Conservation (phyloP, 1,284 basidiomycete genomes). For the Boletus holoroseus region DNA sequence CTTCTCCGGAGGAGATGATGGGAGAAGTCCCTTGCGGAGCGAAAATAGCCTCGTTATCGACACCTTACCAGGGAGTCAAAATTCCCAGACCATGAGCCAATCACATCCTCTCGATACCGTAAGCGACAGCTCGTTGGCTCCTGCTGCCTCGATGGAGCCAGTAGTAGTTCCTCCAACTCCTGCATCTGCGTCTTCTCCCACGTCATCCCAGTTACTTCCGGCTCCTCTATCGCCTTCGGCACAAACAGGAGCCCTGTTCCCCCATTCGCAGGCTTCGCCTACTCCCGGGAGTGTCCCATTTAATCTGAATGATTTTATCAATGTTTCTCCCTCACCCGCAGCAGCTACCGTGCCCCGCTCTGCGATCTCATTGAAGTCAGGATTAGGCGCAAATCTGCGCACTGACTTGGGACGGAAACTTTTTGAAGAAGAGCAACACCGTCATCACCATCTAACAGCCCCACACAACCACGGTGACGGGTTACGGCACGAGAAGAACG, state of each 20-base stretch:
- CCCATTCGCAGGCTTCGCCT: conserved; percentile 32
- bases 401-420: conserved; percentile 62
- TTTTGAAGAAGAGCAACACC: conserved; percentile 62
- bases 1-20: conserved; percentile 42
- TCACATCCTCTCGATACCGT: conserved; percentile 10
- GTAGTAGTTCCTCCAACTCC: conserved; percentile 39
- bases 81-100: conserved; percentile 22
- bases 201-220: conserved; percentile 30
- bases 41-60: conserved; percentile 27
- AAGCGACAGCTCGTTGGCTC: conserved; percentile 16
- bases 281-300: conserved; percentile 44
- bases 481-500: conserved; percentile 28
- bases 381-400: conserved; percentile 43
- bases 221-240: conserved; percentile 30
- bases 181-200: conserved; percentile 26
- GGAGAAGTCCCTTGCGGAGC: conserved; percentile 25
- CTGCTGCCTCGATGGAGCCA: conserved; percentile 29
- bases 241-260: conserved; percentile 17
- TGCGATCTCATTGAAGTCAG: conserved; percentile 38
- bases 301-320: conserved; percentile 67
- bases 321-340: conserved; percentile 62
- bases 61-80: conserved; percentile 26
- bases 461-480: conserved; percentile 18
- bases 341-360: conserved; percentile 28
- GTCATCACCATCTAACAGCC: conserved; percentile 26